phyloP scores from a whole-genome alignment of 805 yeast genomes.

The Debaryomyces prosopidis region DNA sequence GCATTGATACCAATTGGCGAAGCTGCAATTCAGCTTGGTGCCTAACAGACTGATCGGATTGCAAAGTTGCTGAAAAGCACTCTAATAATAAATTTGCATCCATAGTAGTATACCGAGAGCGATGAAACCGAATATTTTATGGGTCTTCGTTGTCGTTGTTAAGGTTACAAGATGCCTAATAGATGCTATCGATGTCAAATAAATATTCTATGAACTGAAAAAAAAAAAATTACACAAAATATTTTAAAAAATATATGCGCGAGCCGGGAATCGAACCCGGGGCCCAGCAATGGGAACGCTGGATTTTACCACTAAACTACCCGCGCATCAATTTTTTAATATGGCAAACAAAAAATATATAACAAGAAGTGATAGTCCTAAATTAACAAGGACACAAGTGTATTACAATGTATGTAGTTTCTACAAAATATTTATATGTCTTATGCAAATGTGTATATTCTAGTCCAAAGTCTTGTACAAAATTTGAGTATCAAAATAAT shows the following conservation, averaged over 20 bases:
- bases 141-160: too few relatives aligned
- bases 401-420: too few relatives aligned
- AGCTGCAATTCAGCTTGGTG: slow-evolving; percentile 70
- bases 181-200: too few relatives aligned
- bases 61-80: slow-evolving; percentile 79
- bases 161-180: too few relatives aligned
- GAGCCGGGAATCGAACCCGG: slow-evolving; percentile 36
- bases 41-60: slow-evolving; percentile 61
- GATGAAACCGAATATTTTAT: too few relatives aligned
- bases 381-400: too few relatives aligned
- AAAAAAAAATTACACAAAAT: background rate
- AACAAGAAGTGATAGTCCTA: too few relatives aligned
- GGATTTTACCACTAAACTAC: slow-evolving; percentile 33
- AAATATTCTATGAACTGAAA: too few relatives aligned
- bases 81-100: slow-evolving; percentile 66
- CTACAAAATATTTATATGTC: too few relatives aligned
- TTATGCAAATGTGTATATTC: too few relatives aligned
- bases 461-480: too few relatives aligned
- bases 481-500: background rate
- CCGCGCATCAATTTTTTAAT: slow-evolving; percentile 10
- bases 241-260: slow-evolving; percentile 16
- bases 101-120: slow-evolving; percentile 41
- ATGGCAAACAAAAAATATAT: too few relatives aligned
- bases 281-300: slow-evolving; percentile 35
- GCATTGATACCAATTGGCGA: slow-evolving; percentile 51